Conservation (phyloP, 768 basidiomycete genomes). For the Leucocoprinus sp. region DNA sequence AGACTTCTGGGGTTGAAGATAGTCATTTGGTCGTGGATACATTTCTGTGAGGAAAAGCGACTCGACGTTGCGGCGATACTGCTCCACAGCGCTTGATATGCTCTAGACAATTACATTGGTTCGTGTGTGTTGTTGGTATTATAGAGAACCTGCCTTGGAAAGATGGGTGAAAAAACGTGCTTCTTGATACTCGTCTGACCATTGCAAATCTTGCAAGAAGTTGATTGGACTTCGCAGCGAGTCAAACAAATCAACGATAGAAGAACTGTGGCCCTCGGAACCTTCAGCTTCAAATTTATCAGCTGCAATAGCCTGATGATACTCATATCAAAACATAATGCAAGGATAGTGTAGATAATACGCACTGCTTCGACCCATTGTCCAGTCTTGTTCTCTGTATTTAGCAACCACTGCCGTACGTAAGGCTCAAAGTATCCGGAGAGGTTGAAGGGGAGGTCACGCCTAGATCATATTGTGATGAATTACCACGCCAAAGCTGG, state of each 20-base stretch:
- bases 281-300: slow-evolving; percentile 83
- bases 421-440: slow-evolving; percentile 80
- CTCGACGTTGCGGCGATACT: slow-evolving; percentile 85
- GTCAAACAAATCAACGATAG: slow-evolving; percentile 93
- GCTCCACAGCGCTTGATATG: slow-evolving; percentile 84
- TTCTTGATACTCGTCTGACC: slow-evolving; percentile 86
- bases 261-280: slow-evolving; percentile 84
- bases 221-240: slow-evolving; percentile 85
- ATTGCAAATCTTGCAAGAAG: slow-evolving; percentile 83
- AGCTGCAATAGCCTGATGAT: slow-evolving; percentile 52
- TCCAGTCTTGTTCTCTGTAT: slow-evolving; percentile 81
- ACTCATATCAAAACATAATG: slow-evolving; percentile 1
- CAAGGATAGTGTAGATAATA: slow-evolving; percentile 11
- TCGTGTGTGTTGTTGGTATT: not conserved
- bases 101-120: slow-evolving; percentile 41
- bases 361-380: slow-evolving; percentile 92
- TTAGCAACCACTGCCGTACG: slow-evolving; percentile 81
- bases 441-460: slow-evolving; percentile 57
- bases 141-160: slow-evolving; percentile 54
- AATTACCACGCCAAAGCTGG: not conserved
- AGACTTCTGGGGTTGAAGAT: slow-evolving; percentile 76
- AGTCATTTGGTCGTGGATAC: slow-evolving; percentile 78
- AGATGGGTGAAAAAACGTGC: slow-evolving; percentile 86
- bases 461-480: slow-evolving; percentile 26
- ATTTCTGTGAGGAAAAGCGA: slow-evolving; percentile 91